These are phyloP conservation scores for Spathaspora arborariae DNA, from an alignment of 805 yeast genomes.

Conservation along the genomic window DNA sequence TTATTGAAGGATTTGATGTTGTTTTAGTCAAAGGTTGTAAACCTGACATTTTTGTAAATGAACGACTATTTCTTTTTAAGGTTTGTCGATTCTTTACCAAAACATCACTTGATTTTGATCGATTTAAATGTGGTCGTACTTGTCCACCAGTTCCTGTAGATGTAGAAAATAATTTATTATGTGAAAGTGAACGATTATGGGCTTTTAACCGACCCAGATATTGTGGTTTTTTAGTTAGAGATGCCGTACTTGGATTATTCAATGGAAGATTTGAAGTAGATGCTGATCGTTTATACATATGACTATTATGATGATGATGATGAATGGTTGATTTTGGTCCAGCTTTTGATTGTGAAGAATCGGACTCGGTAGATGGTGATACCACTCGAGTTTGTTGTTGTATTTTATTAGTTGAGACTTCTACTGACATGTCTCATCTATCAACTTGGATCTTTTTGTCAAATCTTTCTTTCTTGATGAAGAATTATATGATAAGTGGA, in stretches of 20 bases:
- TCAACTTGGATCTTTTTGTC: background rate
- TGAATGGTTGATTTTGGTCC: background rate
- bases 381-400: background rate
- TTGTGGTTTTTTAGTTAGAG: slow-evolving; percentile 2
- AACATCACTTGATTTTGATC: slow-evolving; percentile 42
- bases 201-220: slow-evolving; percentile 6
- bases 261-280: slow-evolving; percentile 6
- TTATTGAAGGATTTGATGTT: slow-evolving; percentile 24
- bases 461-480: background rate
- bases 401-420: slow-evolving; percentile 1
- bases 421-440: slow-evolving; percentile 3
- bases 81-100: slow-evolving; percentile 20
- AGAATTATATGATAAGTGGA: background rate
- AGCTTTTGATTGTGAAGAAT: slow-evolving; percentile 4
- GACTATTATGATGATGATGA: background rate
- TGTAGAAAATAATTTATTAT: slow-evolving; percentile 17
- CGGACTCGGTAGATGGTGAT: slow-evolving; percentile 5
- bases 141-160: slow-evolving; percentile 2
- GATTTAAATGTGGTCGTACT: slow-evolving; percentile 29
- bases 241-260: slow-evolving; percentile 1
- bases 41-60: slow-evolving; percentile 32
- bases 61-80: slow-evolving; percentile 31
- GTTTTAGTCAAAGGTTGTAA: slow-evolving; percentile 37
- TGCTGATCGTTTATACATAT: slow-evolving; percentile 4
- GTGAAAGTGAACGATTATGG: slow-evolving; percentile 25